These are phyloP conservation scores for Cyanidiococcus yangmingshanensis DNA, from an alignment of 23 red algal species.

Conservation along the genomic window DNA sequence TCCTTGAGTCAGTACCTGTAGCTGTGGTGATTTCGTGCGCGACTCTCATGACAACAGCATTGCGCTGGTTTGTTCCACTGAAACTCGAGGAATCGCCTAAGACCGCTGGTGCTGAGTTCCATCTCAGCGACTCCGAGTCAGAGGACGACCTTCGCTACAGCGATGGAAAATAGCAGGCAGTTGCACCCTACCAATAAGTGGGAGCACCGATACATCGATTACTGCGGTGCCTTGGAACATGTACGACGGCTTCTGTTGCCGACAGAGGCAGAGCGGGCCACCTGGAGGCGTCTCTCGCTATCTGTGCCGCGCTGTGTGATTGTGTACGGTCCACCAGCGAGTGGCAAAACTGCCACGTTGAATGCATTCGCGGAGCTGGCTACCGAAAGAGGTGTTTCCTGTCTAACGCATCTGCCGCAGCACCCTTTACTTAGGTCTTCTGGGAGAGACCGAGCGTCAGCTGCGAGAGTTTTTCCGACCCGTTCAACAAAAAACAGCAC, in stretches of 20 bases:
- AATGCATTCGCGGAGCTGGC: not conserved
- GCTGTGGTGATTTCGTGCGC: not conserved
- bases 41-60: not conserved
- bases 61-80: not conserved
- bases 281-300: not conserved
- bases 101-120: too few species aligned
- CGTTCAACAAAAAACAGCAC: not conserved
- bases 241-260: not conserved
- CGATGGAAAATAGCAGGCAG: too few species aligned
- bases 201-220: not conserved
- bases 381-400: not conserved
- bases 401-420: not conserved
- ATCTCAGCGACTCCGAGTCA: too few species aligned
- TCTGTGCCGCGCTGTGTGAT: not conserved
- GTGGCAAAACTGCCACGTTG: not conserved
- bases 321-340: conserved; percentile 8
- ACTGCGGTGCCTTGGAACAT: not conserved
- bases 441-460: conserved; percentile 10
- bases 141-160: too few species aligned
- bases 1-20: not conserved
- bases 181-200: too few species aligned
- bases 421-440: not conserved
- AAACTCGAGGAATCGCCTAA: not conserved
- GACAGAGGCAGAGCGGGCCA: not conserved
- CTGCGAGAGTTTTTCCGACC: not conserved